Conservation (phyloP, 2,329 filamentous ascomycete species). For the Alternaria alternata region DNA sequence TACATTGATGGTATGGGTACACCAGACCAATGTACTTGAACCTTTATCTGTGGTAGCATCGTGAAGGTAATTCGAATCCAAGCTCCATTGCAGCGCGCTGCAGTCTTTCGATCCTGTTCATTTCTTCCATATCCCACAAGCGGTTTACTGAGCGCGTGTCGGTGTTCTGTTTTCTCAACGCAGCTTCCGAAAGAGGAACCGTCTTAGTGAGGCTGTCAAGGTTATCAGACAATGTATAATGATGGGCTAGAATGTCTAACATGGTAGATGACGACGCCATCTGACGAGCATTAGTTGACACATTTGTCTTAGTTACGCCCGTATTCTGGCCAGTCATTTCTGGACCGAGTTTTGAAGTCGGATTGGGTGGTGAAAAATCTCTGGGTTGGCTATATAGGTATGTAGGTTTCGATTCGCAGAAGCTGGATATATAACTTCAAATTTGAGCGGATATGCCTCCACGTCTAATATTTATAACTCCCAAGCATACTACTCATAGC, state of each 20-base stretch:
- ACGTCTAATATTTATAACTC: not conserved
- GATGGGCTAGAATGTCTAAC: not conserved
- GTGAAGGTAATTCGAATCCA: constrained; percentile 15
- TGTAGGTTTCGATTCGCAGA: not conserved
- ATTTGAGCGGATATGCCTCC: not conserved
- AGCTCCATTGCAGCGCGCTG: constrained; percentile 17
- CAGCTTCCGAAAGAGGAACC: not conserved
- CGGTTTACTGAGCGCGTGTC: not conserved
- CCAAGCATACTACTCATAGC: not conserved
- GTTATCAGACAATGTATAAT: not conserved
- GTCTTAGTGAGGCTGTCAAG: not conserved
- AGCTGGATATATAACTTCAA: no score
- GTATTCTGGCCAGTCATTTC: not conserved
- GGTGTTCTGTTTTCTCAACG: constrained; percentile 13
- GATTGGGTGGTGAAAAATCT: not conserved
- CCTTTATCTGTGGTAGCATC: constrained; percentile 14
- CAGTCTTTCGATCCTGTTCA: constrained; percentile 5
- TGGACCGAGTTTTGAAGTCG: not conserved
- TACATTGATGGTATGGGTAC: constrained; percentile 22
- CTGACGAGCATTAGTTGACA: not conserved
- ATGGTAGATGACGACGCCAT: no score
- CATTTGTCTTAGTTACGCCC: not conserved
- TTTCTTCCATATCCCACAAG: constrained; percentile 12
- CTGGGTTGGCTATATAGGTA: not conserved
- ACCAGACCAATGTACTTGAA: not conserved